Percentiles rank a stretch among this genome's conserved stretches.
These are phyloP conservation scores for Penicillium arizonense DNA, from an alignment of 495 filamentous ascomycete genomes.

Conservation along the genomic window DNA sequence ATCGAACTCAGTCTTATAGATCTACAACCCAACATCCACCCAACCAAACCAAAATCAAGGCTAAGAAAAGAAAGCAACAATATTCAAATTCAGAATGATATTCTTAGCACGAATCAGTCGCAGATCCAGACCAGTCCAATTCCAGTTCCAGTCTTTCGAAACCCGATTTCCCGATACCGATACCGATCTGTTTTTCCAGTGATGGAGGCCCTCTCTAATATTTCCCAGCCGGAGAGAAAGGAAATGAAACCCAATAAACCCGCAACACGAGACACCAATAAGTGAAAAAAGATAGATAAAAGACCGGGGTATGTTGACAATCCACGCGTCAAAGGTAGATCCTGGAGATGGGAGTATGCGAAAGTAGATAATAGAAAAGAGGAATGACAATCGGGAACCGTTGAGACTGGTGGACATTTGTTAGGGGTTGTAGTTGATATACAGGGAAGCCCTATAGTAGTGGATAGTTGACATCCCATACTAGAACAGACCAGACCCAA, in stretches of 20 bases:
- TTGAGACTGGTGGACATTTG: too few relatives aligned
- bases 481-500: background rate
- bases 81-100: slow-evolving; percentile 4
- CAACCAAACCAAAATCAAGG: slow-evolving; percentile 12
- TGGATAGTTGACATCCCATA: background rate
- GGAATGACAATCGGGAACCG: too few relatives aligned
- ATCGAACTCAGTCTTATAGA: slow-evolving; percentile 6
- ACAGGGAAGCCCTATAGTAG: too few relatives aligned
- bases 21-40: slow-evolving; percentile 1
- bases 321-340: too few relatives aligned
- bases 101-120: slow-evolving; percentile 7
- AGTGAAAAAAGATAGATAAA: slow-evolving; percentile 3
- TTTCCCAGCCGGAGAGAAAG: slow-evolving; percentile 24
- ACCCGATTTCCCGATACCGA: background rate
- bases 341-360: background rate
- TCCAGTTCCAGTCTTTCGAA: slow-evolving; percentile 14
- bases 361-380: background rate
- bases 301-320: background rate
- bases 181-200: slow-evolving; percentile 33
- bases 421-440: too few relatives aligned
- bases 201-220: slow-evolving; percentile 38
- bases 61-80: slow-evolving; percentile 15
- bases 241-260: slow-evolving; percentile 14
- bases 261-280: slow-evolving; percentile 26
- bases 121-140: too few relatives aligned